Conservation (phyloP, 2,329 filamentous ascomycete species). For the Pestalotiopsis sp. region DNA sequence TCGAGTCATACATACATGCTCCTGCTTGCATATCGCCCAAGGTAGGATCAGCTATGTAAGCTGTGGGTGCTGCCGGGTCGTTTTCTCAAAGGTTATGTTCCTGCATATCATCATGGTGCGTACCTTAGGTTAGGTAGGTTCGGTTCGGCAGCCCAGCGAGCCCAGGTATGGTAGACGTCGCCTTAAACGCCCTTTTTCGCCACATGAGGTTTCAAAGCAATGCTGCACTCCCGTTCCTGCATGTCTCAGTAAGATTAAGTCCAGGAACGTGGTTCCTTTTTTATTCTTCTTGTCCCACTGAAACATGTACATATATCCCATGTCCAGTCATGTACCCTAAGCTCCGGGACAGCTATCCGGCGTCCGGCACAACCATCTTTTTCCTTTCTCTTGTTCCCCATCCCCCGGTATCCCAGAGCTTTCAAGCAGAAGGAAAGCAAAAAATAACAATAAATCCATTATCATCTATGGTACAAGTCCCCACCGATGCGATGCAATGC, state of each 20-base stretch:
- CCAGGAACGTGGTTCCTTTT: not conserved
- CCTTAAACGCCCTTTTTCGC: not conserved
- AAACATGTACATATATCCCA: not conserved
- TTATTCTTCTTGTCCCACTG: not conserved
- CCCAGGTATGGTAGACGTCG: not conserved
- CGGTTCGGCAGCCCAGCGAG: not conserved
- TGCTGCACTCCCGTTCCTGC: not conserved
- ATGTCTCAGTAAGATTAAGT: not conserved
- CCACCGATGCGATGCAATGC: not conserved
- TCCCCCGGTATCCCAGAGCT: not conserved
- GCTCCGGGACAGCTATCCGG: not conserved
- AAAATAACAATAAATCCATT: not conserved
- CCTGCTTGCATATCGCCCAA: not conserved
- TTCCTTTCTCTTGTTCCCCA: not conserved
- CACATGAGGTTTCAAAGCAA: not conserved
- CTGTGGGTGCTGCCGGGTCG: not conserved
- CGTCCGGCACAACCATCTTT: not conserved
- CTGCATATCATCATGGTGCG: not conserved
- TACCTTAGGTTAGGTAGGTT: not conserved
- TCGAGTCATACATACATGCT: not conserved
- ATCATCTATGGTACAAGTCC: not conserved
- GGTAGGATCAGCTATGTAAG: not conserved
- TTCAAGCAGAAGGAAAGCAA: not conserved
- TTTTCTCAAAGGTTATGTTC: not conserved
- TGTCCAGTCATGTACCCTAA: not conserved